phyloP scores from a whole-genome alignment of 2,329 filamentous ascomycete species.

The Mariannaea sp. region DNA sequence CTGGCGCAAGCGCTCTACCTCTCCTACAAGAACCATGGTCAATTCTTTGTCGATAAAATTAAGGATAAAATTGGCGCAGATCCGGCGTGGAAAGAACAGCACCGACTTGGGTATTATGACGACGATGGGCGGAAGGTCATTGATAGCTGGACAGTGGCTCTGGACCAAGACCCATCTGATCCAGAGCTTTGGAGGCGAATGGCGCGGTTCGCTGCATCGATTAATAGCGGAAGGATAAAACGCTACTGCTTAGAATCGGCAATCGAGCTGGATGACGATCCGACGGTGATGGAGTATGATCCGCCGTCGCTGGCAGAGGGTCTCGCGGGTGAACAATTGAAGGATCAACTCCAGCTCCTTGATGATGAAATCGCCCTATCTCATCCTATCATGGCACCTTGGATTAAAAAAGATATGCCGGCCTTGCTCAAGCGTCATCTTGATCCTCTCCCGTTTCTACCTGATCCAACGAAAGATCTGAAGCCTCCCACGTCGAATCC shows the following conservation, averaged over 20 bases:
- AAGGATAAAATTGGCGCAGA: constrained; percentile 47
- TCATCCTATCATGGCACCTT: constrained; percentile 65
- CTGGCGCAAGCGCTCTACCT: constrained; percentile 89
- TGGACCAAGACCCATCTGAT: constrained; percentile 69
- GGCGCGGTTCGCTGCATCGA: constrained; percentile 61
- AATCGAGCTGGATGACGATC: constrained; percentile 70
- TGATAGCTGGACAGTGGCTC: constrained; percentile 60
- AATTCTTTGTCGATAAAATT: constrained; percentile 78
- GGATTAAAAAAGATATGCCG: constrained; percentile 57
- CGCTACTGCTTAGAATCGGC: constrained; percentile 69
- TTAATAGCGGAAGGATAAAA: constrained; percentile 61
- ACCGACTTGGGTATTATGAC: constrained; percentile 37
- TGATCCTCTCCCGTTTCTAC: constrained; percentile 67
- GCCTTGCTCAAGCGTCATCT: constrained; percentile 56
- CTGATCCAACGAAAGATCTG: constrained; percentile 53
- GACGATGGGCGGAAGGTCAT: constrained; percentile 53
- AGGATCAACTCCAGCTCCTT: constrained; percentile 57
- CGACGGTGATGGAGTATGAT: constrained; percentile 63
- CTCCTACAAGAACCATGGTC: constrained; percentile 93
- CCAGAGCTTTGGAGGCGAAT: constrained; percentile 68
- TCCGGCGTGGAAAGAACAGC: constrained; percentile 54
- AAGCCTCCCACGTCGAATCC: constrained; percentile 38
- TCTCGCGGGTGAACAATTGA: constrained; percentile 66
- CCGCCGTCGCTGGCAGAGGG: constrained; percentile 67
- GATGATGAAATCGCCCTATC: constrained; percentile 61